Base-by-base conservation (phyloP, 371 early-diverging fungal genomes). In the Actinomortierella wolfii region DNA sequence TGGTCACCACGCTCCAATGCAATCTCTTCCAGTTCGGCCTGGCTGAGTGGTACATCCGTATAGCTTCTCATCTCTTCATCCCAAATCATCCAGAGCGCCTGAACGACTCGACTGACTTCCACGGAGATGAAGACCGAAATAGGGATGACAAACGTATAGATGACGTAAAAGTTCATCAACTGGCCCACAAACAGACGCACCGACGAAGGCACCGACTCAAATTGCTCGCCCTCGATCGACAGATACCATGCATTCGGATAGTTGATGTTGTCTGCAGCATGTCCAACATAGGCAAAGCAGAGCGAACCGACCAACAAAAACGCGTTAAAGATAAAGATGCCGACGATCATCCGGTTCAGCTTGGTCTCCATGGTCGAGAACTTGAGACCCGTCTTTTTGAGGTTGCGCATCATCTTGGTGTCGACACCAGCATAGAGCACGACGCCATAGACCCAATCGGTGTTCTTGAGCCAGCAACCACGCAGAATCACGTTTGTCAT, bases 381-480 rank as follows among this genome's bases (percentile, higher is more conserved):
- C 69, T 90, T 89, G 41, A 86, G 81, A 44, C 80, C 80, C 26
- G 82, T 86, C 67, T 81, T 78, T 59, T 82, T 84, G 46, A 82
- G 82, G 53, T 93, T 93, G 15, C 76, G 82, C 78, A 93, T 86
- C 61, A 94, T 81, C 65, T 92, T 91, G 26, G 94, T 87, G 64
- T 94, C 93, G 55, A 90, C 91, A 23, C 95, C 95, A 0, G 94
- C 86, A 56, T 89, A 94, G 1, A 94, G 79, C 6, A 86, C 93
- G 50, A 90, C 82, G 25, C 88, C 95, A 59, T 85, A 89, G 34
- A 89, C 82, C 83, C 91, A 93, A 5, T 84, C 83, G 0, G 94
- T 93, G 66, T 94, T 94, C 64, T 94, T 83, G 61, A 94, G 80
- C 67, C 86, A 85, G 1, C 91, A 91, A 9, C 95, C 95, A 63